A percentile compares a stretch with the other conserved stretches of the same genome.
These are phyloP conservation scores for Bathelium albidoporum DNA, from an alignment of 495 filamentous ascomycete genomes.

Conservation along the genomic window DNA sequence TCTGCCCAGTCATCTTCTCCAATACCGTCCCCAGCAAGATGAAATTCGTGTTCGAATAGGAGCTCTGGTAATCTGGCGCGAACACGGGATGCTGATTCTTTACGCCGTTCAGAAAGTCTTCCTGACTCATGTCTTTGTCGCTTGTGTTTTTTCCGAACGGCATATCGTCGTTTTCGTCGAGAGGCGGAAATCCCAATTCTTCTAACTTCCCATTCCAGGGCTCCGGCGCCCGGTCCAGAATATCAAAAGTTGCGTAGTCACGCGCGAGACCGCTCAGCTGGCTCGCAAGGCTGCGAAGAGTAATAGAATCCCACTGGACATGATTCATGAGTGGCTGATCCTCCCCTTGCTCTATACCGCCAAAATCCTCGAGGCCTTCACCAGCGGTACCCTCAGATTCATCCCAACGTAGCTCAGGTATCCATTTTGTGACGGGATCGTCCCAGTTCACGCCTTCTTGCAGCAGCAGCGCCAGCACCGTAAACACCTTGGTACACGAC, in stretches of 20 bases:
- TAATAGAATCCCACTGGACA: conserved; percentile 30
- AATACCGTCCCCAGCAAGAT: conserved; percentile 28
- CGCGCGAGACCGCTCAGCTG: conserved; percentile 31
- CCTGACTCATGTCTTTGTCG: conserved; percentile 7
- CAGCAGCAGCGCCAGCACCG: conserved; percentile 26
- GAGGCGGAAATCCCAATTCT: conserved; percentile 25
- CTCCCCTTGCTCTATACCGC: background rate
- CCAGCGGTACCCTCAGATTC: background rate
- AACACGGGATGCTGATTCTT: conserved; percentile 21
- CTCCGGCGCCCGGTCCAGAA: conserved; percentile 15
- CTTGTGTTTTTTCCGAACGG: background rate
- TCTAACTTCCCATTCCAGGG: conserved; percentile 2
- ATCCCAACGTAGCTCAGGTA: conserved; percentile 16
- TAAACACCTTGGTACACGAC: conserved; percentile 31
- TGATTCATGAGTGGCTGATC: background rate
- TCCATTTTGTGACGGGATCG: conserved; percentile 23
- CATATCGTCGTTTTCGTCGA: conserved; percentile 20
- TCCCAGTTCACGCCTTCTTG: conserved; percentile 30
- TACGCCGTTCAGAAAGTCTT: conserved; percentile 18
- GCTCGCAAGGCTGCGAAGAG: conserved; percentile 26
- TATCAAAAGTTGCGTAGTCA: conserved; percentile 22
- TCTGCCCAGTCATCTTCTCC: conserved; percentile 21
- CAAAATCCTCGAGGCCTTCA: background rate
- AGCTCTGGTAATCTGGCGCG: conserved; percentile 27
- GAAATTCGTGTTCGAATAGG: conserved; percentile 29